phyloP scores from a whole-genome alignment of 345 rosid species.

The Jatropha curcas region DNA sequence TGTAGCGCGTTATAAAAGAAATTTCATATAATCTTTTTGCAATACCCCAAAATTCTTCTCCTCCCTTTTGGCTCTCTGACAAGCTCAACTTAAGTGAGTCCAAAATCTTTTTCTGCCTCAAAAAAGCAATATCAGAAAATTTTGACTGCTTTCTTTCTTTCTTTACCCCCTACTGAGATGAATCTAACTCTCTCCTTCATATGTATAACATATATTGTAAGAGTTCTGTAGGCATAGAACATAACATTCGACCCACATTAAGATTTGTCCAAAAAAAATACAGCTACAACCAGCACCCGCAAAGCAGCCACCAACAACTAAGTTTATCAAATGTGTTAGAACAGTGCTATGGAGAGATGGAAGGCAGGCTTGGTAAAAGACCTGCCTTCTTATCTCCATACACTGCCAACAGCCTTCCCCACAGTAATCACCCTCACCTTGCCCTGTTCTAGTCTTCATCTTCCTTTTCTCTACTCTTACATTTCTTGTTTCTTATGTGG shows the following conservation, averaged over 20 bases:
- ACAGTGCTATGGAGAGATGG: slow-evolving; percentile 95
- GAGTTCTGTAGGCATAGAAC: too few species aligned
- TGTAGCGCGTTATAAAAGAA: too few species aligned
- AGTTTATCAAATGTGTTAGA: slow-evolving; percentile 87
- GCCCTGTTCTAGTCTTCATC: neutral
- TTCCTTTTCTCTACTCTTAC: neutral
- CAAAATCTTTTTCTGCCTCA: slow-evolving; percentile 18
- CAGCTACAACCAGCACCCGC: slow-evolving; percentile 18
- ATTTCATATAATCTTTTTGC: too few species aligned
- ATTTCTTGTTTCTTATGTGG: neutral
- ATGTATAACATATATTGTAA: neutral
- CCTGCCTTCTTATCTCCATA: slow-evolving; percentile 87
- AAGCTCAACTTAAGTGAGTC: slow-evolving; percentile 65
- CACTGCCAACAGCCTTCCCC: slow-evolving; percentile 87
- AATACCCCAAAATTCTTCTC: too few species aligned
- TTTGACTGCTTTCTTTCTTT: slow-evolving; percentile 14
- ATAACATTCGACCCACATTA: too few species aligned
- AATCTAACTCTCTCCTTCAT: neutral
- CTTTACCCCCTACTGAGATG: too few species aligned
- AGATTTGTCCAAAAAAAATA: slow-evolving; percentile 1
- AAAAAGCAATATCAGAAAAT: neutral
- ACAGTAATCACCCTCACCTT: slow-evolving; percentile 44
- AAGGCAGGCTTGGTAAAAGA: slow-evolving; percentile 93
- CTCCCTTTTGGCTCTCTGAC: slow-evolving; percentile 47
- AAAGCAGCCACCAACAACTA: slow-evolving; percentile 49